A percentile compares a stretch with the other conserved stretches of the same genome.
Conservation (phyloP, 306 rosid genomes). For the Lupinus albus region DNA sequence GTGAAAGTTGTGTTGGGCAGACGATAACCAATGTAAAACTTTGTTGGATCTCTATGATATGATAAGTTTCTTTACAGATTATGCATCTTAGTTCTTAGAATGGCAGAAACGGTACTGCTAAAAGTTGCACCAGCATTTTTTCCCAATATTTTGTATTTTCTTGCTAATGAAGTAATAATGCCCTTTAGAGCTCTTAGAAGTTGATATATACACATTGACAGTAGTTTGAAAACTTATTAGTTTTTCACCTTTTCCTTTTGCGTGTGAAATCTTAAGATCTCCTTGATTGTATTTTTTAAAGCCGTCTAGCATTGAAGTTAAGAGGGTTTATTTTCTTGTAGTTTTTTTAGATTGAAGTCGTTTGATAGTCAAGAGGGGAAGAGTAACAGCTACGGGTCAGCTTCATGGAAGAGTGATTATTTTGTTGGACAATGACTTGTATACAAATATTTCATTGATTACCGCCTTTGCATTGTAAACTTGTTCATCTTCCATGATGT, state of each 20-base stretch:
- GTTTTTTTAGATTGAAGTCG: constrained; percentile 39
- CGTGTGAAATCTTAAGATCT: constrained; percentile 7
- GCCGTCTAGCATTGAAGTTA: background rate
- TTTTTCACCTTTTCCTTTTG: constrained; percentile 12
- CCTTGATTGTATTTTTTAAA: background rate
- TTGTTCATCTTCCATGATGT: constrained; percentile 53
- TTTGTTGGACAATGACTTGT: constrained; percentile 32
- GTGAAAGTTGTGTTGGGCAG: too few relatives aligned
- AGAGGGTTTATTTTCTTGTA: background rate
- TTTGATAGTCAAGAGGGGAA: constrained; percentile 13
- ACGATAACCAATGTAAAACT: too few relatives aligned
- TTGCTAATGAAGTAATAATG: constrained; percentile 15
- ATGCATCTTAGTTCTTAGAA: constrained; percentile 11
- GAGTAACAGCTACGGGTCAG: constrained; percentile 19
- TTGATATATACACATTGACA: constrained; percentile 11
- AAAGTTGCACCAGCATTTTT: background rate
- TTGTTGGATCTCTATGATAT: too few relatives aligned
- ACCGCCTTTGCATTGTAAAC: constrained; percentile 28
- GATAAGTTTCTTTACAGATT: constrained; percentile 2
- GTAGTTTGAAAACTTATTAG: background rate
- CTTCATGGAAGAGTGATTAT: constrained; percentile 32
- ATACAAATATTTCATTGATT: constrained; percentile 29
- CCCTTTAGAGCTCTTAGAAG: background rate
- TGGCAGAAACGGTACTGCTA: background rate
- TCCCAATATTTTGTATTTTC: background rate